Evolutionary conservation across 2,329 filamentous ascomycete species (phyloP).

Genomic region (Knufia fluminis): DNA sequence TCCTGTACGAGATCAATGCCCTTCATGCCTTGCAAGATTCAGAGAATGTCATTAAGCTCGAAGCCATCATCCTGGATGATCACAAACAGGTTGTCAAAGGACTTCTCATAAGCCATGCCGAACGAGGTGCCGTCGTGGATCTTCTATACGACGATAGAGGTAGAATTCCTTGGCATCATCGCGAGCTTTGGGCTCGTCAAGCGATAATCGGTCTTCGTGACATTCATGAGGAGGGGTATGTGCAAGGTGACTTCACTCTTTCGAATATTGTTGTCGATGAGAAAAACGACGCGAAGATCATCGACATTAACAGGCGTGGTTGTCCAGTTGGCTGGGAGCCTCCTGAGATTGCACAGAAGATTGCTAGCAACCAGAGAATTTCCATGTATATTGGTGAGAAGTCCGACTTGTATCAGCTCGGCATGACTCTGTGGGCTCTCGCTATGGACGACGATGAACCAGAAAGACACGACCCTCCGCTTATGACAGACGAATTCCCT

Average conservation of each 20-base stretch:
- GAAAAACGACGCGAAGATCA: slow-evolving; percentile 81
- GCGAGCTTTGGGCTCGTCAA: slow-evolving; percentile 82
- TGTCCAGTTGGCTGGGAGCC: slow-evolving; percentile 97
- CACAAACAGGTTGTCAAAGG: slow-evolving; percentile 67
- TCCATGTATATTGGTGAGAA: slow-evolving; percentile 98
- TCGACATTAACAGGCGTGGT: slow-evolving; percentile 95
- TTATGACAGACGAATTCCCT: slow-evolving; percentile 49
- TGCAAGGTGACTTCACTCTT: slow-evolving; percentile 93
- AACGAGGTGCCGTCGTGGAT: slow-evolving; percentile 80
- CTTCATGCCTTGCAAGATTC: slow-evolving; percentile 68
- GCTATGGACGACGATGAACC: slow-evolving; percentile 85
- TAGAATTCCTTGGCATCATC: slow-evolving; percentile 56
- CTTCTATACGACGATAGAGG: slow-evolving; percentile 70
- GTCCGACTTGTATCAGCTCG: slow-evolving; percentile 88
- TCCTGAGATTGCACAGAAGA: slow-evolving; percentile 75
- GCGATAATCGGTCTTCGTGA: slow-evolving; percentile 83
- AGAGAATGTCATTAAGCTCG: slow-evolving; percentile 71
- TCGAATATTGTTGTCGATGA: slow-evolving; percentile 93
- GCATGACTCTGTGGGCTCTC: slow-evolving; percentile 93
- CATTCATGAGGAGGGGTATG: slow-evolving; percentile 91
- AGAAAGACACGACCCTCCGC: slow-evolving; percentile 64
- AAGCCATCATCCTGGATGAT: slow-evolving; percentile 81
- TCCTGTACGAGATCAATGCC: slow-evolving; percentile 94
- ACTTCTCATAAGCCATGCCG: slow-evolving; percentile 77
- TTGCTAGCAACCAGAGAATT: slow-evolving; percentile 80